Base-by-base conservation (phyloP, 805 yeast genomes). In the Candida chauliodis region DNA sequence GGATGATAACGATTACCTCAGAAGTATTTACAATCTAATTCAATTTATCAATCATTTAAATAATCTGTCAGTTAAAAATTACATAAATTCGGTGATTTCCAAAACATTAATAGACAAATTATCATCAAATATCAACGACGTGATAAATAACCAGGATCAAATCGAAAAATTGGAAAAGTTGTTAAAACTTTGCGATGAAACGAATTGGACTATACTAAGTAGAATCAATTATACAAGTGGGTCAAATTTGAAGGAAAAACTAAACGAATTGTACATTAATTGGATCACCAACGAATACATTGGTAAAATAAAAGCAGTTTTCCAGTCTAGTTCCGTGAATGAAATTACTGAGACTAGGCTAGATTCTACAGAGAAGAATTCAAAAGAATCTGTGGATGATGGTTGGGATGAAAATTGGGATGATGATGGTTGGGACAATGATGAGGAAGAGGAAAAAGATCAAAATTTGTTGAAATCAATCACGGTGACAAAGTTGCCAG, bases 281-380 rank as follows among this genome's bases (percentile, higher is more conserved):
- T 65, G 67, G 64, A 38, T 57, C 2, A 42, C 55, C 10, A 65
- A 63, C 30, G 57, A 55, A 29, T 64, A 55, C 42, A 58, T 67
- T 25, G 53, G 60, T 28, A 45, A 46, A 34, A 50, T 66, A 14
- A 49, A 67, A 26, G 29, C 36, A 3, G 37, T 48, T 3, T 59
- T 56, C 37, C 39, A 31, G 16, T 38, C 27, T 20, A 33, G 36
- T n/a, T 45, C 13, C 8, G 14, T 35, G 7, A 29, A 25, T 2
- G 16, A 25, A 2, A 14, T 18, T 5, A 35, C 11, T 2, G 30
- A 33, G 14, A 37, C 25, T 13, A 20, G 37, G 13, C 21, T 30
- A 6, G 27, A 39, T 17, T 38, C 37, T 13, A 14, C 21, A 11
- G 15, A 23, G 21, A 37, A 20, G 5, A 20, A 31, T 10, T 13